Evolutionary conservation across 2,329 filamentous ascomycete species (phyloP).

Genomic region (Alternaria tenuissima): DNA sequence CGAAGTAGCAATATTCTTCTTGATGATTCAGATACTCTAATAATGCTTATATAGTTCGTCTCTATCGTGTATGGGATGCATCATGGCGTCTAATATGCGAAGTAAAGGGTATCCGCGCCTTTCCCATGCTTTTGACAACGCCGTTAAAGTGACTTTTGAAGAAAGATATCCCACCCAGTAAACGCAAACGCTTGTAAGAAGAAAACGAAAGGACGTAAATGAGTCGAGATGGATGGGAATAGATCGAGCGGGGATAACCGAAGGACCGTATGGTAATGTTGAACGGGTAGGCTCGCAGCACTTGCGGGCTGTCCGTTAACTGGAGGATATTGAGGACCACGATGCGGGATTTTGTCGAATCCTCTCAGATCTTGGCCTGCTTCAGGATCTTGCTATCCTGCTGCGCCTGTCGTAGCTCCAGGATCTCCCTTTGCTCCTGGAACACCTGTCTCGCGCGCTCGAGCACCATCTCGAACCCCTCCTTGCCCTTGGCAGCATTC

Average conservation of each 20-base stretch:
- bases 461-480: conserved; percentile 94
- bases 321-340: background rate
- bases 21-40: background rate
- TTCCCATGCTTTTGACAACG: conserved; percentile 20
- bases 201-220: background rate
- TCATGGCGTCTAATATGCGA: conserved; percentile 5
- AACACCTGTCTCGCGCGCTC: conserved; percentile 93
- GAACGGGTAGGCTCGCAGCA: conserved; percentile 5
- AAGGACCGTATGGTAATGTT: background rate
- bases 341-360: conserved; percentile 24
- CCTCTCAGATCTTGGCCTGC: conserved; percentile 44
- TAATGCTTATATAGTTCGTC: conserved; percentile 9
- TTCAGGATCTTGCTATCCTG: conserved; percentile 43
- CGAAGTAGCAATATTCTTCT: background rate
- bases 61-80: conserved; percentile 18
- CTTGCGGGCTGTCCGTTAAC: background rate
- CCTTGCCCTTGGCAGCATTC: conserved; percentile 87
- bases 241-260: background rate
- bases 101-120: conserved; percentile 21
- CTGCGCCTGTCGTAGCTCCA: conserved; percentile 58
- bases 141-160: conserved; percentile 10
- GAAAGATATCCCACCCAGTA: background rate
- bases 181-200: conserved; percentile 2
- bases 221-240: conserved; percentile 12
- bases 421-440: conserved; percentile 80